phyloP scores from a whole-genome alignment of 225 moss, liverwort and hornwort species.

The Bryoerythrophyllum caledonicum region DNA sequence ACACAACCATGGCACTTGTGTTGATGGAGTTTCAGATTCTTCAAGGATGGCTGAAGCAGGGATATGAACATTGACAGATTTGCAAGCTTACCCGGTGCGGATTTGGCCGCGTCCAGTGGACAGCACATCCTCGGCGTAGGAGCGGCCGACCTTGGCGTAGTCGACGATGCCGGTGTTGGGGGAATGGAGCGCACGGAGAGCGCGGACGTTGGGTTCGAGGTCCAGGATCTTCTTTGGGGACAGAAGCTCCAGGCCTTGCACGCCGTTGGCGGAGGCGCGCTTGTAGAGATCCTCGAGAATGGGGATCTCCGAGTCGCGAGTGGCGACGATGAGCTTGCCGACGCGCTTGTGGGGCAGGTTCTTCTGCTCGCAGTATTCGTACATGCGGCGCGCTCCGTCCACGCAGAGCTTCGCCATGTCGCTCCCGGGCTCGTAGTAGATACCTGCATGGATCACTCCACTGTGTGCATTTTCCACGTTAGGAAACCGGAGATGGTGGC shows the following conservation, averaged over 20 bases:
- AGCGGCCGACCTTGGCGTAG: conserved; percentile 66
- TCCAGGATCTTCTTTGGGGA: conserved; percentile 61
- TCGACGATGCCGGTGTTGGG: conserved; percentile 81
- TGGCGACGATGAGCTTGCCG: conserved; percentile 82
- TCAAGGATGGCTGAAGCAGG: no score
- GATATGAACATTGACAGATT: no score
- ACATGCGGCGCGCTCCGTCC: conserved; percentile 63
- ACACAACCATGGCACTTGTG: neutral
- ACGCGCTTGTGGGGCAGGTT: conserved; percentile 72
- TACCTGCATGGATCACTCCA: conserved; percentile 94
- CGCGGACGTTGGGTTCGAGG: conserved; percentile 76
- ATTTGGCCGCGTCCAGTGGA: conserved; percentile 67
- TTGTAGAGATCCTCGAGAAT: conserved; percentile 64
- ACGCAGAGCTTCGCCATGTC: conserved; percentile 81
- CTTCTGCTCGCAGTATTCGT: conserved; percentile 76
- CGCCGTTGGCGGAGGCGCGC: conserved; percentile 67
- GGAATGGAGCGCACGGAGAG: conserved; percentile 74
- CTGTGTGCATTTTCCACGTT: conserved; percentile 53
- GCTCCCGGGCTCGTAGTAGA: conserved; percentile 85
- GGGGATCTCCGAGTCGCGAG: conserved; percentile 62
- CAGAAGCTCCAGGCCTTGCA: conserved; percentile 77
- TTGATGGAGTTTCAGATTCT: no score
- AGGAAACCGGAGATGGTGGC: neutral
- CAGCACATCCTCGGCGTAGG: conserved; percentile 68
- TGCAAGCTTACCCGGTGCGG: conserved; percentile 55